These are phyloP conservation scores for Chaetomiaceae sp. DNA, from an alignment of 2,329 filamentous ascomycete genomes.

Conservation along the genomic window DNA sequence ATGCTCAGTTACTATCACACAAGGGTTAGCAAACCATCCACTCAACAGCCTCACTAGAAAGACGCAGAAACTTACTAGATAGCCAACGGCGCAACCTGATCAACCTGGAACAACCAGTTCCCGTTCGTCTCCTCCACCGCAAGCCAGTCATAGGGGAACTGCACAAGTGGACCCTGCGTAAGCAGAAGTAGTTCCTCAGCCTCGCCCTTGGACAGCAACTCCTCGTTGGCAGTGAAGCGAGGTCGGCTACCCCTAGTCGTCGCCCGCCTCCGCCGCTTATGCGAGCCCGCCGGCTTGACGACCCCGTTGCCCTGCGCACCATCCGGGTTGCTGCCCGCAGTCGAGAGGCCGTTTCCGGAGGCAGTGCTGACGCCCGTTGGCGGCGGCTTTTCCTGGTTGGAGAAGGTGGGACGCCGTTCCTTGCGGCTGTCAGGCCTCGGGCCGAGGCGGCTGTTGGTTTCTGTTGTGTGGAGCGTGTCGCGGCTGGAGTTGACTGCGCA, in stretches of 20 bases:
- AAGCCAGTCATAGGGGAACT: constrained; percentile 96
- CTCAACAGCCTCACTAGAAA: neutral
- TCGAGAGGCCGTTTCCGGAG: constrained; percentile 16
- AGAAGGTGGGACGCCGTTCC: constrained; percentile 55
- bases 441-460: constrained; percentile 24
- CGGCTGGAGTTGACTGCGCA: constrained; percentile 17
- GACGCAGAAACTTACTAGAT: constrained; percentile 77
- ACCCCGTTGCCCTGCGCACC: constrained; percentile 25
- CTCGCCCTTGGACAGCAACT: constrained; percentile 69
- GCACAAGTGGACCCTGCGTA: constrained; percentile 82
- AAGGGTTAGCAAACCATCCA: neutral
- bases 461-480: constrained; percentile 26
- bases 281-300: constrained; percentile 41
- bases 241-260: constrained; percentile 66
- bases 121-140: constrained; percentile 85
- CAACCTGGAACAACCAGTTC: constrained; percentile 96
- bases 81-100: constrained; percentile 91
- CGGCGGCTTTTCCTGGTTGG: constrained; percentile 46
- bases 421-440: constrained; percentile 36
- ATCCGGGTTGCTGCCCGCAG: constrained; percentile 18
- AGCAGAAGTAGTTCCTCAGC: constrained; percentile 77
- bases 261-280: constrained; percentile 61
- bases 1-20: constrained; percentile 13
- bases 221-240: constrained; percentile 62
- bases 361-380: constrained; percentile 17